Percentiles rank a stretch among this genome's conserved stretches.
These are phyloP conservation scores for Whalleya microplaca DNA, from an alignment of 2,329 filamentous ascomycete species.

Conservation along the genomic window DNA sequence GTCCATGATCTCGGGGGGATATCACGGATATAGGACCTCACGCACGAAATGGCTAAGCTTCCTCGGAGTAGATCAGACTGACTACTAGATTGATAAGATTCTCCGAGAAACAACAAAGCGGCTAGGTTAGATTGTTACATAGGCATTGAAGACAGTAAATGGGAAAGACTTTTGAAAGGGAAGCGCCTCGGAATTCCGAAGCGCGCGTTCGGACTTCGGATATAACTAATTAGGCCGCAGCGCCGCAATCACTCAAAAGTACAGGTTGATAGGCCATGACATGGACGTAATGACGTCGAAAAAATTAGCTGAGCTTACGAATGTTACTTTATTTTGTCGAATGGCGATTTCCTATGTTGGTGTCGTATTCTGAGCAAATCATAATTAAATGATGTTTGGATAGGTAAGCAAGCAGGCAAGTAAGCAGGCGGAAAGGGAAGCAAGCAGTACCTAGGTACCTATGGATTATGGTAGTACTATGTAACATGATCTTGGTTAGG, in stretches of 20 bases:
- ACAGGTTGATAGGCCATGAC: neutral
- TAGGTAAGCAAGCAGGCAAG: no score
- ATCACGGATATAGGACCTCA: slow-evolving; percentile 14
- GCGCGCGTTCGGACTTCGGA: slow-evolving; percentile 13
- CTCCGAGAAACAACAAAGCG: slow-evolving; percentile 7
- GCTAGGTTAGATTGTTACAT: slow-evolving; percentile 5
- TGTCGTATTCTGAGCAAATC: neutral
- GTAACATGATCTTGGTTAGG: no score
- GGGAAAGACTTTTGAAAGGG: slow-evolving; percentile 4
- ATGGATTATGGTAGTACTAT: no score
- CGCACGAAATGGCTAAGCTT: slow-evolving; percentile 13
- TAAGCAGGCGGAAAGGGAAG: no score
- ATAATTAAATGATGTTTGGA: no score
- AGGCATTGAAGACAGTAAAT: slow-evolving; percentile 14
- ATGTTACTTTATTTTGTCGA: neutral
- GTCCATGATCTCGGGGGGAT: slow-evolving; percentile 18
- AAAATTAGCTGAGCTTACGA: slow-evolving; percentile 5
- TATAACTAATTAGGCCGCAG: slow-evolving; percentile 1
- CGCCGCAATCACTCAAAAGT: no score
- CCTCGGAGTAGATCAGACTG: slow-evolving; percentile 4
- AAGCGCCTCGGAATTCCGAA: slow-evolving; percentile 22
- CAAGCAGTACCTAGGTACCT: no score
- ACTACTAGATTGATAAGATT: slow-evolving; percentile 33
- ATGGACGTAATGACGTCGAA: slow-evolving; percentile 5
- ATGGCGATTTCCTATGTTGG: neutral